phyloP scores from a whole-genome alignment of 257 asterid species.

The Buddleja alternifolia region DNA sequence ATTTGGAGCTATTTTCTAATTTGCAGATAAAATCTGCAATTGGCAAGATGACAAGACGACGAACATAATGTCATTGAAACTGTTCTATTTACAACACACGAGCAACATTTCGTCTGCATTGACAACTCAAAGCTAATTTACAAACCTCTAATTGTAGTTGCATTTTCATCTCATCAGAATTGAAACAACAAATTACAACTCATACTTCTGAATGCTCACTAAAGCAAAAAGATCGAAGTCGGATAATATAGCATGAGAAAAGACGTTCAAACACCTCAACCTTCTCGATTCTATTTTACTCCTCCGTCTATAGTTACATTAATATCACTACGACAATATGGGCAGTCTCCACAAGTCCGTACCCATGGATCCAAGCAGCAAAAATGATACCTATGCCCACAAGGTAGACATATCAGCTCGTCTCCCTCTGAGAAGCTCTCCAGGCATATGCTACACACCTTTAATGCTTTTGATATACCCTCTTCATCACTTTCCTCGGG shows the following conservation, averaged over 20 bases:
- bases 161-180: conserved; percentile 18
- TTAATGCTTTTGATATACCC: conserved; percentile 31
- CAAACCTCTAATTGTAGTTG: conserved; percentile 23
- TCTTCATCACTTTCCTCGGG: conserved; percentile 35
- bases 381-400: conserved; percentile 77
- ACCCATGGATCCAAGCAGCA: conserved; percentile 83
- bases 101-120: background rate
- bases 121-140: conserved; percentile 28
- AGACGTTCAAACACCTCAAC: conserved; percentile 19
- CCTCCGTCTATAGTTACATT: conserved; percentile 24
- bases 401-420: conserved; percentile 57
- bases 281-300: conserved; percentile 16
- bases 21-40: background rate
- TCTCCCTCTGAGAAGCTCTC: conserved; percentile 80
- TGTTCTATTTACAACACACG: background rate
- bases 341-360: conserved; percentile 83
- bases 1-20: background rate
- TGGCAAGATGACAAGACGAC: background rate
- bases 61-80: background rate
- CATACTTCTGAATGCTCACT: conserved; percentile 19
- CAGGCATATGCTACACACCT: conserved; percentile 72
- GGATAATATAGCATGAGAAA: conserved; percentile 5
- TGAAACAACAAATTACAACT: conserved; percentile 16
- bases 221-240: conserved; percentile 8
- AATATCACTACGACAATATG: conserved; percentile 74